Evolutionary conservation across 2,329 filamentous ascomycete species (phyloP), one percentile per base, ranked within the genome.

Genomic region (Verticillium alfalfae): DNA sequence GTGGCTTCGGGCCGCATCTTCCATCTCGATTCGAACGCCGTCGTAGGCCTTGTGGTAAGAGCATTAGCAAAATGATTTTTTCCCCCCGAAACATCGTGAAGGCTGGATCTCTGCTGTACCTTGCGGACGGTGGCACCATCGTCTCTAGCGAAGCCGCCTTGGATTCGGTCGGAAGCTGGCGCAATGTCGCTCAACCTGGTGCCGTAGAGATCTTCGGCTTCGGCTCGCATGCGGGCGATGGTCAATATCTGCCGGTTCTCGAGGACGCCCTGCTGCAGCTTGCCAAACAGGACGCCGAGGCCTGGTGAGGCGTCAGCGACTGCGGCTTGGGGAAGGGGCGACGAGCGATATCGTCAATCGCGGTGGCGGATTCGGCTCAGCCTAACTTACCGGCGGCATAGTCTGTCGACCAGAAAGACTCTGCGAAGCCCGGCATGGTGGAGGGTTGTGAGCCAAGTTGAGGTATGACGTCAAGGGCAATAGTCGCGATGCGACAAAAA

Each of bases 381-480:
- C 34, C 13, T 45, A 63, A 72, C 84, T 75, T 79, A 91, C 90
- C 93, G 82, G 91, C 93, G 74, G 94, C 94, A 83, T 98, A 98
- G 84, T 99, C 95, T 74, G 87, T 87, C 65, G 95, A 97, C 95
- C 95, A 99, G 80, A 99, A 98, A 58, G 93, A 97, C 79, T 94
- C 92, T 69, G 93, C 88, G 78, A 99, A 98, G 70, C 91, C 87
- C 69, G 91, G 90, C 91, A 94, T 94, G 74, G 76, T 87, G 67
- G 66, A 56, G 49, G 34, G 41, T 36, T 15, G 39, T 7, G 38
- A 49, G 34, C 36, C 12, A 36, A 34, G 36, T 26, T 18, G 18
- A 22, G 45, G 45, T 49, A 59, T 59, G 58, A 59, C 58, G 58
- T 59, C 58, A 59, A 59, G 45, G 41, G 58, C 56, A 41, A 58